Evolutionary conservation across 106 monocot genomes (phyloP).

Genomic region (Xerophyta viscosa): DNA sequence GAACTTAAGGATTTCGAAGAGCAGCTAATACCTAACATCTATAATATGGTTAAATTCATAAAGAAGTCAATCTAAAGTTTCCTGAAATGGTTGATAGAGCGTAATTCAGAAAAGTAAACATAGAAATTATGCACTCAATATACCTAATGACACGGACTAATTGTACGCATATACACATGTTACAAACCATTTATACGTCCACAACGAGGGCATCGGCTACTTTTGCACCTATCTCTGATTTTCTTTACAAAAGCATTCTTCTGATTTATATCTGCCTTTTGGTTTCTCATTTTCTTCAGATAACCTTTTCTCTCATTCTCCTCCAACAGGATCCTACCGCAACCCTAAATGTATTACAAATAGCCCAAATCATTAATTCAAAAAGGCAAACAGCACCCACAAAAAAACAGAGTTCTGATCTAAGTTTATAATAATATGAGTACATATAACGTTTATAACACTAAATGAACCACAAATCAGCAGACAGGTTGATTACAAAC

Average conservation of each 20-base stretch:
- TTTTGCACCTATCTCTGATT: slow-evolving; percentile 78
- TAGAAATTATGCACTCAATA: too few species aligned
- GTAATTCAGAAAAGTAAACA: too few species aligned
- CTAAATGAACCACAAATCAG: not conserved
- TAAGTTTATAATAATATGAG: not conserved
- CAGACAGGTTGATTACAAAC: not conserved
- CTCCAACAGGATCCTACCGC: slow-evolving; percentile 68
- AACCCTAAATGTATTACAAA: slow-evolving; percentile 32
- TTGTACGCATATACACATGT: not conserved
- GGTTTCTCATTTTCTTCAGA: slow-evolving; percentile 81
- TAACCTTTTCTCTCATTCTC: slow-evolving; percentile 48
- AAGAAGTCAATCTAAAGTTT: too few species aligned
- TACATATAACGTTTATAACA: not conserved
- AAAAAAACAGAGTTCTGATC: not conserved
- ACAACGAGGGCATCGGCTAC: slow-evolving; percentile 48
- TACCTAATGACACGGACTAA: too few species aligned
- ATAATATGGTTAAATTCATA: too few species aligned
- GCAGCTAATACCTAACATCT: too few species aligned
- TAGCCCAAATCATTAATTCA: not conserved
- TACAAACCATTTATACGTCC: slow-evolving; percentile 62
- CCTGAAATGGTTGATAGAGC: too few species aligned
- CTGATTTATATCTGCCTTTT: slow-evolving; percentile 43
- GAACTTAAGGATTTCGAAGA: too few species aligned
- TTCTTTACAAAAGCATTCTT: slow-evolving; percentile 61
- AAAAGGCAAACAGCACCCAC: not conserved